Base-by-base conservation (phyloP, 805 yeast genomes). In the Wickerhamomyces chambardii region DNA sequence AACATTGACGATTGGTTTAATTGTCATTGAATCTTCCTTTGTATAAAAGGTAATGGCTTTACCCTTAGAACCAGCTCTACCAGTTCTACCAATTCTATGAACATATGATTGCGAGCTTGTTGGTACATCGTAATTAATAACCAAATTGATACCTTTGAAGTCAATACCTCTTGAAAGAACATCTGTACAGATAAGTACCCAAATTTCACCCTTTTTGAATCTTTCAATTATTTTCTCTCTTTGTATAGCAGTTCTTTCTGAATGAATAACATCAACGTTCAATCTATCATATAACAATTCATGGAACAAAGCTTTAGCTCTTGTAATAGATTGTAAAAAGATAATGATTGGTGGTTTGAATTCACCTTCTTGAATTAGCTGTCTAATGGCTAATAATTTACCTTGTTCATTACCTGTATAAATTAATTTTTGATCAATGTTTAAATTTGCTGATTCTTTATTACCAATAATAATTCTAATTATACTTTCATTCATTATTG, bases 61-160 rank as follows among this genome's bases (percentile, higher is more conserved):
- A 38, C 99, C 98, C 8, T 61, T 50, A 40, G 82, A 75, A 1
- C 95, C 95, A 36, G 86, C 95, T 69, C 99, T 80, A 46, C 98
- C 99, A 2, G 98, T 90, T 68, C 99, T 82, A 59, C 99, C 99
- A 50, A 92, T 85, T 63, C 99, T 76, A 59, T 92, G 99, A 31
- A 92, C 96, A 56, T 92, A 92, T 0, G 95, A 81, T 58, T 90
- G 97, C 1, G 97, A 86, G 30, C 82, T 75, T 48, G 78, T 84
- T 15, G 99, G 99, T 11, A 92, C 95, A 59, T 92, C 99, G 57
- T 92, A 92, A 60, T 92, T 92, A 45, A 92, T 84, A 29, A 92
- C 97, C 39, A 94, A 56, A 52, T 89, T 92, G 33, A 92, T 90
- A 36, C 97, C 97, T 52, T 86, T 86, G 64, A 92, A 92, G 58